Evolutionary conservation across 179 eudicot species (phyloP).

Genomic region (Drosera spatulata): DNA sequence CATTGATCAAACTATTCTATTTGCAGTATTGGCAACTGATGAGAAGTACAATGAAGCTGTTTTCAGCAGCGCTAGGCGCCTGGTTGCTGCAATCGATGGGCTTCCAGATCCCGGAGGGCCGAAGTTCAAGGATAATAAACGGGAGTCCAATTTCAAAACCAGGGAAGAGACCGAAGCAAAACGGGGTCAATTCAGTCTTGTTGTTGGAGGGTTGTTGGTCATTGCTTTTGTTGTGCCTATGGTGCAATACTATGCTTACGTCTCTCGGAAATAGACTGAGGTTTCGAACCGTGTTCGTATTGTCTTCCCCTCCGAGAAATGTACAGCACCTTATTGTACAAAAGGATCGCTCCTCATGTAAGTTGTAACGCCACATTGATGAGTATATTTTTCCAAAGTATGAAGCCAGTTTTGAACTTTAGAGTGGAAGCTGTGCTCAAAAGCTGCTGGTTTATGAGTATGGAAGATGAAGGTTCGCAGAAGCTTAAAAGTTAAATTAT

Average conservation of each 20-base stretch:
- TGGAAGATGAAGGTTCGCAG: too few species aligned
- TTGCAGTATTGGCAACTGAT: conserved; percentile 82
- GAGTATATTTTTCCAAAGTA: neutral
- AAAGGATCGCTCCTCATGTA: neutral
- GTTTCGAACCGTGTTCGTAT: conserved; percentile 4
- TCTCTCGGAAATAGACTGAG: conserved; percentile 51
- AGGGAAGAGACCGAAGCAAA: conserved; percentile 95
- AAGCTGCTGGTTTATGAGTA: too few species aligned
- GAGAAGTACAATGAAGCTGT: conserved; percentile 97
- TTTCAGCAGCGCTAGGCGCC: conserved; percentile 72
- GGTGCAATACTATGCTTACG: conserved; percentile 99
- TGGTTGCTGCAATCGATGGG: conserved; percentile 92
- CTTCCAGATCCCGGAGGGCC: conserved; percentile 99
- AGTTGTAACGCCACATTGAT: neutral
- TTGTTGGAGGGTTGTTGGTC: conserved; percentile 89
- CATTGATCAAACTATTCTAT: neutral
- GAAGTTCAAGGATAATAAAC: conserved; percentile 53
- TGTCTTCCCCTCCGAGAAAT: conserved; percentile 1
- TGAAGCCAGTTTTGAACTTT: too few species aligned
- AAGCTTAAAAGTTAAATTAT: too few species aligned
- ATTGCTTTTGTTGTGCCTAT: conserved; percentile 97
- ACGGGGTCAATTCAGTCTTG: conserved; percentile 91
- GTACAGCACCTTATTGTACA: neutral
- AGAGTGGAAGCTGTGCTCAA: too few species aligned
- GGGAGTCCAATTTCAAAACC: conserved; percentile 95